Conservation (phyloP, 176 grass and related monocot genomes). For the Oryza officinalis region DNA sequence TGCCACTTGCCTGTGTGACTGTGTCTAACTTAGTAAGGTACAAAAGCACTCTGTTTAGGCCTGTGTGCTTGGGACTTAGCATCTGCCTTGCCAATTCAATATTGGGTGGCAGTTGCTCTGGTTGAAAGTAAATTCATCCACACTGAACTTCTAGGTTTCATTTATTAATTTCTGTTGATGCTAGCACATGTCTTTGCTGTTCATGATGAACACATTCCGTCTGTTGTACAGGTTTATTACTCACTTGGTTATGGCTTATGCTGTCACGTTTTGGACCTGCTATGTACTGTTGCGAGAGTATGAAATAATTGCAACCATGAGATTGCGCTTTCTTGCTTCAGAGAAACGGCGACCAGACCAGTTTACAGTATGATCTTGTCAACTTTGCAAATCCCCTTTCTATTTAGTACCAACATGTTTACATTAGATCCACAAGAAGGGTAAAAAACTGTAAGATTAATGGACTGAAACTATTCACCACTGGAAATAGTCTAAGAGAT, state of each 20-base stretch:
- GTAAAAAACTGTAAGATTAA: neutral
- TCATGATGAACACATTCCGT: slow-evolving; percentile 7
- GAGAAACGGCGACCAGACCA: slow-evolving; percentile 88
- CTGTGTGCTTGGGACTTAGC: neutral
- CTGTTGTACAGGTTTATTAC: slow-evolving; percentile 68
- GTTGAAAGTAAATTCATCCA: slow-evolving; percentile 2
- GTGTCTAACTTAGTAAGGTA: neutral
- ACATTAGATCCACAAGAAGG: neutral
- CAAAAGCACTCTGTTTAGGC: neutral
- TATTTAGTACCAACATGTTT: slow-evolving; percentile 8
- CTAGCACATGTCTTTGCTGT: neutral
- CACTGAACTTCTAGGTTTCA: neutral
- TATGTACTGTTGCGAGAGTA: slow-evolving; percentile 84
- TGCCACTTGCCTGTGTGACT: neutral
- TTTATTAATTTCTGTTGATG: neutral
- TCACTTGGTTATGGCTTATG: slow-evolving; percentile 82
- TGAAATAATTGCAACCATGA: slow-evolving; percentile 72
- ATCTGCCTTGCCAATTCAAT: neutral
- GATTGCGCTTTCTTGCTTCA: slow-evolving; percentile 86
- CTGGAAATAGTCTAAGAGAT: neutral
- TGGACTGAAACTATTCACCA: neutral
- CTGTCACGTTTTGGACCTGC: slow-evolving; percentile 96
- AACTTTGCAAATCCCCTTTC: slow-evolving; percentile 23
- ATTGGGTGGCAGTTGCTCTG: neutral
- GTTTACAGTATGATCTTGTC: slow-evolving; percentile 70